Evolutionary conservation across 2,329 filamentous ascomycete genomes (phyloP).

Genomic region (Geosmithia putterillii): DNA sequence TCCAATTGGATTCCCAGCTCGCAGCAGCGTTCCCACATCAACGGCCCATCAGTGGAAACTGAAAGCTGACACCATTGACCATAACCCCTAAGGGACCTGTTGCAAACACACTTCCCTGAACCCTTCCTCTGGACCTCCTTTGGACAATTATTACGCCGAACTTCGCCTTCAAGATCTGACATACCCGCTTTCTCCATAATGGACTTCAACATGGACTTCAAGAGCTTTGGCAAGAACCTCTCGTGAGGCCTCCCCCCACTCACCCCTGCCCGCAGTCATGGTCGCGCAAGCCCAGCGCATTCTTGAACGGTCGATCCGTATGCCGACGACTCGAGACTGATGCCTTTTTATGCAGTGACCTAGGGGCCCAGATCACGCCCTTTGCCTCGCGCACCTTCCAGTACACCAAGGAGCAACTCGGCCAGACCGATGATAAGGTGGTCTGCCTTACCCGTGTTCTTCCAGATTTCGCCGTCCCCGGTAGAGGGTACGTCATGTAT

Average conservation of each 20-base stretch:
- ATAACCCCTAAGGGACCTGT: conserved; percentile 1
- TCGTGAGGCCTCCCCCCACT: conserved; percentile 26
- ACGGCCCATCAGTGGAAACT: background rate
- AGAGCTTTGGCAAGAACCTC: conserved; percentile 43
- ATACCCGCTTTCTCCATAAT: conserved; percentile 1
- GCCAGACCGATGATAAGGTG: conserved; percentile 89
- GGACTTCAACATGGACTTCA: conserved; percentile 37
- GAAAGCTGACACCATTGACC: background rate
- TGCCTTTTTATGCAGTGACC: conserved; percentile 24
- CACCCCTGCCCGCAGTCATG: conserved; percentile 1
- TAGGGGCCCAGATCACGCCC: conserved; percentile 76
- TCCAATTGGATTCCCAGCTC: background rate
- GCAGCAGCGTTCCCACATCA: conserved; percentile 1
- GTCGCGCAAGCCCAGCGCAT: background rate
- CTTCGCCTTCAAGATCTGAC: background rate
- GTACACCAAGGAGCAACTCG: conserved; percentile 95
- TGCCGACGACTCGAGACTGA: conserved; percentile 4
- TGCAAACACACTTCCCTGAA: background rate
- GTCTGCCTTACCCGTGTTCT: conserved; percentile 4
- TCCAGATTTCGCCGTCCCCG: background rate
- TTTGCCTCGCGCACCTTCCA: conserved; percentile 92
- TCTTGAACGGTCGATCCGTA: background rate
- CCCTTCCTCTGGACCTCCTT: background rate
- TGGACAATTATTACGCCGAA: background rate
- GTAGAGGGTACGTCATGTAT: background rate